Evolutionary conservation across 805 yeast genomes (phyloP).

Genomic region (Maudiozyma pseudohumilis): DNA sequence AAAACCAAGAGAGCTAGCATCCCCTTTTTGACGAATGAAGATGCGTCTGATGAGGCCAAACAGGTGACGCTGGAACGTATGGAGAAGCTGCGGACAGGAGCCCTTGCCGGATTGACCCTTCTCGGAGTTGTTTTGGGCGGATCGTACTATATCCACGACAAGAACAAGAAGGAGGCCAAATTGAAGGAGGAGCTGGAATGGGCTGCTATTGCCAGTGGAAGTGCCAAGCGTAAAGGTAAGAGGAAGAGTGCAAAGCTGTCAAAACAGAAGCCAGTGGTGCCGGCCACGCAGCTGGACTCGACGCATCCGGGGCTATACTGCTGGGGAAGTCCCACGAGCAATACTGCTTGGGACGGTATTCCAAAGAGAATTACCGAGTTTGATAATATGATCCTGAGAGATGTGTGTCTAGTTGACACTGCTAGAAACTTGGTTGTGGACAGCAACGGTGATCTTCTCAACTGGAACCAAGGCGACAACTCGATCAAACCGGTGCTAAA

Average conservation of each 20-base stretch:
- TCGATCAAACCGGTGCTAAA: constrained; percentile 29
- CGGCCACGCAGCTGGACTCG: constrained; percentile 8
- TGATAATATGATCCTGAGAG: constrained; percentile 48
- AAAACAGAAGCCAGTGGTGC: constrained; percentile 16
- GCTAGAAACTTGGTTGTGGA: constrained; percentile 46
- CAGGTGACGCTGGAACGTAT: constrained; percentile 1
- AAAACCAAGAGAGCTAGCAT: constrained; percentile 17
- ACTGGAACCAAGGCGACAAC: constrained; percentile 42
- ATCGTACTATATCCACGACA: not conserved
- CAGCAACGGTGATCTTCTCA: constrained; percentile 59
- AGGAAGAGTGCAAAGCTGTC: constrained; percentile 35
- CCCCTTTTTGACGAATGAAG: not conserved
- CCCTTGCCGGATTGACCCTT: not conserved
- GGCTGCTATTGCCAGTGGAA: not conserved
- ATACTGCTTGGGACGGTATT: constrained; percentile 24
- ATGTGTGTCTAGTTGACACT: constrained; percentile 42
- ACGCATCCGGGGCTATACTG: constrained; percentile 48
- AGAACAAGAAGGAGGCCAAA: not conserved
- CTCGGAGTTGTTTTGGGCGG: not conserved
- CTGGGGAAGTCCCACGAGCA: constrained; percentile 43
- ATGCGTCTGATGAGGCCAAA: constrained; percentile 4
- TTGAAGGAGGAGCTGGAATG: not conserved
- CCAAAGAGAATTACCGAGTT: constrained; percentile 59
- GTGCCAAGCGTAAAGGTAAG: constrained; percentile 8
- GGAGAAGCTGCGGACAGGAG: not conserved